Conservation (phyloP, 2,329 filamentous ascomycete species). For the Aspergillus aculeatinus region DNA sequence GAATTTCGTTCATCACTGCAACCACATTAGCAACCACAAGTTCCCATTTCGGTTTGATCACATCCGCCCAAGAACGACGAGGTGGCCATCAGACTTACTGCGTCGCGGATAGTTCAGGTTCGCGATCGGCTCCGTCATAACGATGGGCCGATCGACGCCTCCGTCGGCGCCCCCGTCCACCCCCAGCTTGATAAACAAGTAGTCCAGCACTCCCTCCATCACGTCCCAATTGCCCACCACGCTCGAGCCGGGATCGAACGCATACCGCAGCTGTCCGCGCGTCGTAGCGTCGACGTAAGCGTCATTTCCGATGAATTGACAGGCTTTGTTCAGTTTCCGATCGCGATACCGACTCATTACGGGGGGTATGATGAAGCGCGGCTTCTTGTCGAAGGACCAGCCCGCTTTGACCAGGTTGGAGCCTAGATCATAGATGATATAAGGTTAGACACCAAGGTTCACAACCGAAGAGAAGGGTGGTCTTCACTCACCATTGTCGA, state of each 20-base stretch:
- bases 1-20: constrained; percentile 89
- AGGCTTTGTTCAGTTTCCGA: constrained; percentile 86
- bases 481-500: constrained; percentile 78
- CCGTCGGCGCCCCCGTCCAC: constrained; percentile 68
- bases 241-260: constrained; percentile 86
- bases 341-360: constrained; percentile 95
- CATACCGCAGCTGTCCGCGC: constrained; percentile 81
- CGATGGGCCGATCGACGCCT: constrained; percentile 77
- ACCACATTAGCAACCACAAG: background rate
- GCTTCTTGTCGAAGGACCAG: constrained; percentile 89
- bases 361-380: constrained; percentile 76
- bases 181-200: constrained; percentile 90
- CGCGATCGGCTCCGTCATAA: constrained; percentile 94
- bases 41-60: background rate
- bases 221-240: constrained; percentile 98
- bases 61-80: constrained; percentile 20
- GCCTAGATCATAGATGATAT: constrained; percentile 54
- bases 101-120: constrained; percentile 86
- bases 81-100: constrained; percentile 56
- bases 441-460: constrained; percentile 1
- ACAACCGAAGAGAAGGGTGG: too few relatives aligned
- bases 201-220: constrained; percentile 91
- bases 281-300: constrained; percentile 94
- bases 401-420: constrained; percentile 87
- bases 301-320: constrained; percentile 88